Base-by-base conservation (phyloP, 192 early-diverging fungal species). In the Coemansia aciculifera region DNA sequence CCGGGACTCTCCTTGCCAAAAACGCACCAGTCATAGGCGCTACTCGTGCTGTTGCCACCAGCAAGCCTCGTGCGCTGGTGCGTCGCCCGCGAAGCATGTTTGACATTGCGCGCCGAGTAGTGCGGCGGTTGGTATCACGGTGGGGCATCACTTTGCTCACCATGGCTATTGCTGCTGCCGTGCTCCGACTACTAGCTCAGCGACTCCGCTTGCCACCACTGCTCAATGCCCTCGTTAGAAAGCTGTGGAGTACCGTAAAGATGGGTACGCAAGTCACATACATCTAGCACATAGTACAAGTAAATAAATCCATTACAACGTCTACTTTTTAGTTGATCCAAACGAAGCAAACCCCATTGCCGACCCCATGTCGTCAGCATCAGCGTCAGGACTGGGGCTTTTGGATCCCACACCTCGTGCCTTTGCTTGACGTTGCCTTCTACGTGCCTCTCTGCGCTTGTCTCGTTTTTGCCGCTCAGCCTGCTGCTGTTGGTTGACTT, bases 281-380 rank as follows among this genome's bases (percentile, higher is more conserved):
- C 66, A 73, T 82, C 10, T 82, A 69, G 39, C 9, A 31, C 12
- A 29, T 21, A 29, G 44, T 51, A 29, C 44, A 15, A 15, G 0
- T 42, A 48, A 43, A 48, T 48, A 54, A 24, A 29, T 42, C 2
- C 44, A 29, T 5, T 43, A 43, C 32, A n/a, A 19, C 19, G 1
- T 56, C 13, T 17, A 63, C 34, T 67, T 70, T 24, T 81, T 81
- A 13, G 66, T 73, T 19, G 79, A 67, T 6, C 71, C 74, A 63
- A 81, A 81, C 1, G 69, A 42, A 23, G 63, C 48, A 40, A 76
- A 86, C 48, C 92, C 95, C 90, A 97, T 95, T 82, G 92, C 78
- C 40, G 84, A 85, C 13, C 89, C 86, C 77, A 97, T 89, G 6
- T 88, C 89, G 2, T 81, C 69, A 57, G 89, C 87, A 3, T 81